Base-by-base conservation (phyloP, 257 asterid genomes). In the Misopates orontium region DNA sequence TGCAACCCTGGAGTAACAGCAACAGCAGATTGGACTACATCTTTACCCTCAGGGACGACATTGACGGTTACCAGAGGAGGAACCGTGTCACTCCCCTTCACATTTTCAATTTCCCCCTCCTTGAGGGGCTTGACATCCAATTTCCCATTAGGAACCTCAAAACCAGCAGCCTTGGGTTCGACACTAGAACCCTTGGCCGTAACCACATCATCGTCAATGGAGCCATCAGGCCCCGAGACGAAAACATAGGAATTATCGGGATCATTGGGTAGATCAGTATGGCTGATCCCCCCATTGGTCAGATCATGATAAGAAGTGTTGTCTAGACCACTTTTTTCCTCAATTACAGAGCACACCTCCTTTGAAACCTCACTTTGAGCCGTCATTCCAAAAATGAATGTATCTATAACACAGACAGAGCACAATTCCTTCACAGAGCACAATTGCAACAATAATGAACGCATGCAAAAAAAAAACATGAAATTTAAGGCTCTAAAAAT, bases 191-290 rank as follows among this genome's bases (percentile, higher is more conserved):
- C 68, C 60, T 0, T 75, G 48, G 45, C 61, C 15, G 51, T 7
- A 20, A 11, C 50, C 49, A 41, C 45, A 19, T 12, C 77, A 57
- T 53, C 74, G 58, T 62, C 77, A 31, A 60, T 65, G 36, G 41
- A 36, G 13, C 64, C 83, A 77, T 78, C 80, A 44, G 11, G 31
- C 24, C 78, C 78, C 21, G 64, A 62, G 51, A 77, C 83, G 60
- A 80, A 80, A 44, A 78, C 87, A 71, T 80, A 80, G 10, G 91
- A 87, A 59, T 80, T 81, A 39, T 75, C 83, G 20, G 77, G 79
- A 74, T 82, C 81, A 64, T 23, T 54, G 41, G 45, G 22, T 24
- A 54, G 78, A 56, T 49, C 73, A 41, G 52, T 69, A 52, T 61
- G 76, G 75, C 18, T 73, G 71, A 69, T 62, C 57, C 77, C 85